A percentile compares a stretch with the other conserved stretches of the same genome.
phyloP scores from a whole-genome alignment of 2,329 filamentous ascomycete genomes.

The Aspergillus terreus region DNA sequence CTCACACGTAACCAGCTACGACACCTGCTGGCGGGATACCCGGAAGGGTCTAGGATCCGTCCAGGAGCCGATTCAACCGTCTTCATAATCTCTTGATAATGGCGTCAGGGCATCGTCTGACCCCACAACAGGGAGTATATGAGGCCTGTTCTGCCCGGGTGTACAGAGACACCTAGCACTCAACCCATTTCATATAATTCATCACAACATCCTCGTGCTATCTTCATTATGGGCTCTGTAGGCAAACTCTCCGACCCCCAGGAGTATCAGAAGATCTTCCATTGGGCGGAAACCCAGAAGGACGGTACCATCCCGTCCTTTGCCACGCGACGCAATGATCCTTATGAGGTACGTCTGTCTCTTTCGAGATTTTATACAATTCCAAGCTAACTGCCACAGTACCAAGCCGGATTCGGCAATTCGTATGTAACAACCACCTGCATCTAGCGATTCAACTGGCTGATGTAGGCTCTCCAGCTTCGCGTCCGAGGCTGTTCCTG shows the following conservation, averaged over 20 bases:
- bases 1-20: not conserved
- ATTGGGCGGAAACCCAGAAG: slow-evolving; percentile 60
- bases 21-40: not conserved
- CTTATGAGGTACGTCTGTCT: slow-evolving; percentile 43
- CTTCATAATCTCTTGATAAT: slow-evolving; percentile 1
- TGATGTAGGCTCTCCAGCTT: slow-evolving; percentile 29
- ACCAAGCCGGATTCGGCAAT: slow-evolving; percentile 57
- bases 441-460: slow-evolving; percentile 19
- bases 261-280: slow-evolving; percentile 52
- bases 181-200: not conserved
- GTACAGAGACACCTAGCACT: not conserved
- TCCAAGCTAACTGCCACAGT: slow-evolving; percentile 30
- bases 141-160: not conserved
- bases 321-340: slow-evolving; percentile 51
- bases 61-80: not conserved
- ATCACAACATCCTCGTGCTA: not conserved
- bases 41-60: not conserved
- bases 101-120: not conserved
- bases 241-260: slow-evolving; percentile 23
- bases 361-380: not conserved
- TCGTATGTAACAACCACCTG: slow-evolving; percentile 25
- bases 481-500: slow-evolving; percentile 36
- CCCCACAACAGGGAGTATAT: slow-evolving; percentile 2
- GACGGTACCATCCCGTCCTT: slow-evolving; percentile 55
- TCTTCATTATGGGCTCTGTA: slow-evolving; percentile 21